phyloP scores from a whole-genome alignment of 805 yeast species.

The Candida boidinii region DNA sequence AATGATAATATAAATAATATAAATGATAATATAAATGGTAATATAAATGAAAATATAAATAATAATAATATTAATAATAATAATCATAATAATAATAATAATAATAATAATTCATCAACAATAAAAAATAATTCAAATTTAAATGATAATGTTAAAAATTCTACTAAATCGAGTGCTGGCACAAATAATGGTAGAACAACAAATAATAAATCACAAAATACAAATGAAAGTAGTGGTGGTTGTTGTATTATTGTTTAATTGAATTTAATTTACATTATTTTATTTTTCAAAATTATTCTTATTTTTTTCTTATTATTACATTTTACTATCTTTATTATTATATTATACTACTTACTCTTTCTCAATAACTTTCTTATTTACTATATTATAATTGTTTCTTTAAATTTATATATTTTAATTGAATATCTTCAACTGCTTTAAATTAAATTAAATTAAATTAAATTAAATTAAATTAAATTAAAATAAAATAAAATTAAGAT shows the following conservation, averaged over 20 bases:
- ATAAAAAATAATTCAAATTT: too few relatives aligned
- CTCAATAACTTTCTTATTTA: background rate
- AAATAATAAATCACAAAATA: constrained; percentile 3
- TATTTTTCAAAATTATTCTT: background rate
- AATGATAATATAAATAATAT: too few relatives aligned
- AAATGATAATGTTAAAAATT: background rate
- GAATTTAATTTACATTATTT: background rate
- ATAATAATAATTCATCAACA: too few relatives aligned
- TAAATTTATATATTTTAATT: too few relatives aligned
- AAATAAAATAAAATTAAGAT: too few relatives aligned
- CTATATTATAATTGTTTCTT: too few relatives aligned
- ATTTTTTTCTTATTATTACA: background rate
- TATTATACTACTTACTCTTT: background rate
- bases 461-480: too few relatives aligned
- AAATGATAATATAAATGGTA: background rate
- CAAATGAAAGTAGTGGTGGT: constrained; percentile 20
- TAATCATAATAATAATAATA: too few relatives aligned
- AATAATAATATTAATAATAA: too few relatives aligned
- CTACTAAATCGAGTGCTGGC: background rate
- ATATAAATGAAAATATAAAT: background rate
- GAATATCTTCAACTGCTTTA: too few relatives aligned
- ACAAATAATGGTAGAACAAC: constrained; percentile 5
- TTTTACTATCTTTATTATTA: background rate
- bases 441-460: too few relatives aligned
- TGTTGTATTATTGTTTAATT: constrained; percentile 25